phyloP scores from a whole-genome alignment of 2,329 filamentous ascomycete genomes.

The Blastomyces silverae region DNA sequence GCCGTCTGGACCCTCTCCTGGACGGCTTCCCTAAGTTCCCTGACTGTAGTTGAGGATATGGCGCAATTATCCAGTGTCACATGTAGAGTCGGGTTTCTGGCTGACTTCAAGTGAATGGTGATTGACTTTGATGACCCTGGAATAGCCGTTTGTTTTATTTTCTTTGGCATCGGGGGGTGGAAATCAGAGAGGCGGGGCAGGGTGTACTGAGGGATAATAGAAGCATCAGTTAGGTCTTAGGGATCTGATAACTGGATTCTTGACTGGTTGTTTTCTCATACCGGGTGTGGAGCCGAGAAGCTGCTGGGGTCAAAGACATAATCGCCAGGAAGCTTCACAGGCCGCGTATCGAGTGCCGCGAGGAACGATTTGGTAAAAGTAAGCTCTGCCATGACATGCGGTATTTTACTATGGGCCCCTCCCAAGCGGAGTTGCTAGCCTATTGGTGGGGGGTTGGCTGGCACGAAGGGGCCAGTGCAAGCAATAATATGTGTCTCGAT shows the following conservation, averaged over 20 bases:
- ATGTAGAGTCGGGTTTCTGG: constrained; percentile 66
- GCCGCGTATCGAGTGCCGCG: constrained; percentile 66
- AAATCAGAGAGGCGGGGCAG: constrained; percentile 42
- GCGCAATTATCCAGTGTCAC: constrained; percentile 57
- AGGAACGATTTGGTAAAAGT: constrained; percentile 81
- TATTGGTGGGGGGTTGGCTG: background rate
- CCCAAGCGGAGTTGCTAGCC: background rate
- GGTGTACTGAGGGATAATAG: constrained; percentile 33
- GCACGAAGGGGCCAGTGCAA: background rate
- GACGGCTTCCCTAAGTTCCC: constrained; percentile 69
- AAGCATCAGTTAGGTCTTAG: constrained; percentile 8
- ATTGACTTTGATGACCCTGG: constrained; percentile 39
- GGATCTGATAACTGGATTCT: background rate
- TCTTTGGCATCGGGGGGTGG: constrained; percentile 42
- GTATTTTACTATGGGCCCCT: background rate
- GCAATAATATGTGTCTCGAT: background rate
- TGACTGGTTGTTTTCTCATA: constrained; percentile 41
- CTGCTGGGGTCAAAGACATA: constrained; percentile 80
- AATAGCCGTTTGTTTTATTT: constrained; percentile 28
- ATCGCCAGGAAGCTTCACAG: constrained; percentile 75
- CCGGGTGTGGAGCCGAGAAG: constrained; percentile 69
- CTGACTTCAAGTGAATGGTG: constrained; percentile 42
- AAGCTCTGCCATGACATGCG: constrained; percentile 63
- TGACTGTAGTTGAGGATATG: constrained; percentile 63
- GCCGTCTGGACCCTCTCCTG: constrained; percentile 47